phyloP scores from a whole-genome alignment of 768 basidiomycete genomes.

The Boletus speciosus region DNA sequence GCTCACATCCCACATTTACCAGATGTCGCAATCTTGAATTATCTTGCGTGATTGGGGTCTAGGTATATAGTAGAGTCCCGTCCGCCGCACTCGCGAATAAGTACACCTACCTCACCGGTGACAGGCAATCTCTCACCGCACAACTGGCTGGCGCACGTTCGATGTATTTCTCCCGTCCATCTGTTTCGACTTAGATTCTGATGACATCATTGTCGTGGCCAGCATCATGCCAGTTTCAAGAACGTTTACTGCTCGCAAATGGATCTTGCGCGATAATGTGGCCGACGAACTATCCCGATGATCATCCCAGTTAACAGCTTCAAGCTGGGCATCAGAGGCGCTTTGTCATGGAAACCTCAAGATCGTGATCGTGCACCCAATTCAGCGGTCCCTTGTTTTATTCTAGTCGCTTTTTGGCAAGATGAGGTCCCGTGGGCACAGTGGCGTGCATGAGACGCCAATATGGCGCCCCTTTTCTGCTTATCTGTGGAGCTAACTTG shows the following conservation, averaged over 20 bases:
- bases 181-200: neutral
- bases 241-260: neutral
- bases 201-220: neutral
- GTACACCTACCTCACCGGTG: neutral
- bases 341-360: neutral
- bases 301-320: neutral
- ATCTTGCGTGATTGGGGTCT: constrained; percentile 1
- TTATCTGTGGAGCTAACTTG: neutral
- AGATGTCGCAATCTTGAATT: constrained; percentile 4
- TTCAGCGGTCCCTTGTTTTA: neutral
- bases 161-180: no score
- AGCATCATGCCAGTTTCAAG: neutral
- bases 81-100: neutral
- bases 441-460: neutral
- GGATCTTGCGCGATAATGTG: neutral
- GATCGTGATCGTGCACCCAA: neutral
- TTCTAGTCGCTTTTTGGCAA: neutral
- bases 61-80: neutral
- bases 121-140: neutral
- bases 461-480: neutral
- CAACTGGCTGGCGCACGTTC: neutral
- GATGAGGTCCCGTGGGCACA: neutral
- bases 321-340: neutral
- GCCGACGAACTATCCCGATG: neutral
- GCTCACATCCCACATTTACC: neutral